Evolutionary conservation across 441 rosid genomes (phyloP), one percentile per base, ranked within the genome.

Genomic region (Eruca vesicaria): DNA sequence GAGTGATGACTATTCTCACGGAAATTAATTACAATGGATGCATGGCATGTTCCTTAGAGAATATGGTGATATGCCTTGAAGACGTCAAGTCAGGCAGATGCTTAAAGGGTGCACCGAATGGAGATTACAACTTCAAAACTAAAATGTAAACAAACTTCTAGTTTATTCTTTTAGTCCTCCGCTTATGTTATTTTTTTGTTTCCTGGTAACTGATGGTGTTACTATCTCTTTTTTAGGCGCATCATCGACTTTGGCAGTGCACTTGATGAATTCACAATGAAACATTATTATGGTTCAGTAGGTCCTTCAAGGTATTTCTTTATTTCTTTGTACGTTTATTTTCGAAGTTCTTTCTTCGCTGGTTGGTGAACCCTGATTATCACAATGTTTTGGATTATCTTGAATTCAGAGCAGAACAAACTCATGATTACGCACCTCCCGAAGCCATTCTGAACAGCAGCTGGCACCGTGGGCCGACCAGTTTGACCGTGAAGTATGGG

Each of bases 231-330:
- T n/a, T 56, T 63, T 76, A 95, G 99, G 97, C 95, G 97, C 72
- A 82, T 96, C 81, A 96, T 96, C 78, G 99, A 96, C 86, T 96
- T 96, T 81, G 99, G 99, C 69, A 93, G 99, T 79, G 95, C 97
- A 73, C 80, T 93, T 69, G 94, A 96, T 81, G 97, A 88, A 36
- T 96, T 89, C 84, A 89, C 98, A 16, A 35, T 90, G 84, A 90
- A 89, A 86, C 90, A 93, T 82, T 69, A 91, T 2, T 96, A 93
- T 77, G 98, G 97, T 43, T 83, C 93, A 50, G 77, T 79, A 60
- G 99, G 99, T 76, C 99, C 99, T 74, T 93, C 97, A 50, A 90
- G 96, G 99, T 95, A 88, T 29, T 69, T 63, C 58, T 33, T 80
- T 50, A 16, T 50, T 79, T 71, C 58, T 43, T 19, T 53, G 66